Conservation (phyloP, 1,284 basidiomycete genomes). For the Singerocomus inundabilis region DNA sequence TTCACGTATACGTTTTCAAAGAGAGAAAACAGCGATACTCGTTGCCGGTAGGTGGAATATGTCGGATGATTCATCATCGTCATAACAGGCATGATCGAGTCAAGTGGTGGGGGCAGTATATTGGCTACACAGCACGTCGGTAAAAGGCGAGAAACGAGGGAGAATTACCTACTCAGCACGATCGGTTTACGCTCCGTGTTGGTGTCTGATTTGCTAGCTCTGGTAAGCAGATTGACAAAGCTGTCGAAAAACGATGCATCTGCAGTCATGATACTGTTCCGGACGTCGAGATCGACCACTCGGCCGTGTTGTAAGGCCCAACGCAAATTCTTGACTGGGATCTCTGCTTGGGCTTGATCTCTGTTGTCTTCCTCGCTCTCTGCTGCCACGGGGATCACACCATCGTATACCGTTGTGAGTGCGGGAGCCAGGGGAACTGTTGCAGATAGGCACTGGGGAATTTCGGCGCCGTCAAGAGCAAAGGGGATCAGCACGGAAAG, state of each 20-base stretch:
- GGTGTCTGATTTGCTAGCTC: slow-evolving; percentile 41
- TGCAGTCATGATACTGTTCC: slow-evolving; percentile 44
- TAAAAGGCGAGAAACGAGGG: slow-evolving; percentile 1
- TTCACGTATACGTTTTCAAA: slow-evolving; percentile 74
- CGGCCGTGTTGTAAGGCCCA: slow-evolving; percentile 63
- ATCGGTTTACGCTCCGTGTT: slow-evolving; percentile 51
- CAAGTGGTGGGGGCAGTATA: slow-evolving; percentile 81
- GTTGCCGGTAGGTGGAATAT: slow-evolving; percentile 73
- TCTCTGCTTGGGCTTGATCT: slow-evolving; percentile 16
- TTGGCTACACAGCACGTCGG: slow-evolving; percentile 55
- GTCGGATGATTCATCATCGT: slow-evolving; percentile 73
- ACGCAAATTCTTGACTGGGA: slow-evolving; percentile 42
- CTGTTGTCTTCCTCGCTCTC: slow-evolving; percentile 20
- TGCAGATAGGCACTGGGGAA: slow-evolving; percentile 40
- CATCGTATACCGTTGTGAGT: slow-evolving; percentile 55
- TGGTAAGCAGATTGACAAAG: slow-evolving; percentile 72
- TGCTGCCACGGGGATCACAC: slow-evolving; percentile 40
- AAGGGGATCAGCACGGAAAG: slow-evolving; percentile 59
- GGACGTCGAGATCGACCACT: slow-evolving; percentile 68
- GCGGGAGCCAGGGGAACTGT: slow-evolving; percentile 43
- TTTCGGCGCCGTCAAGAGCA: slow-evolving; percentile 43
- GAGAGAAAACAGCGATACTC: slow-evolving; percentile 74
- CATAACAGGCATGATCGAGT: slow-evolving; percentile 67
- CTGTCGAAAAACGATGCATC: slow-evolving; percentile 62
- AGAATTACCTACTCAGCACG: slow-evolving; percentile 63